Evolutionary conservation across 495 filamentous ascomycete genomes (phyloP).

Genomic region (Talaromyces ruber): DNA sequence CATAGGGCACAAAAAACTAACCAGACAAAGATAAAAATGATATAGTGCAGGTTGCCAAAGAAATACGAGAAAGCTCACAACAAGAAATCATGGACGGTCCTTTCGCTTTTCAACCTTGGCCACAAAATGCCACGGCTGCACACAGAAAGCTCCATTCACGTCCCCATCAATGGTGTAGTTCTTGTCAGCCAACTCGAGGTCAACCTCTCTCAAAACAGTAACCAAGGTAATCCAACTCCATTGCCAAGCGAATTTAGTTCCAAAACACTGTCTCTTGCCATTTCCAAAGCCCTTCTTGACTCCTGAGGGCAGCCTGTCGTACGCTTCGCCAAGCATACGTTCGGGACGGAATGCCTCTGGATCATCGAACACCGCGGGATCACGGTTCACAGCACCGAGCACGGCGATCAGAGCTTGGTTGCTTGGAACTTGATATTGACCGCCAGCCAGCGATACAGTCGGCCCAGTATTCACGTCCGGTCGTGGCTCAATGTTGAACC

Average conservation of each 20-base stretch:
- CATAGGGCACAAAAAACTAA: not conserved
- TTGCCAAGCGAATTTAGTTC: slow-evolving; percentile 58
- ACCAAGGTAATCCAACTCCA: slow-evolving; percentile 36
- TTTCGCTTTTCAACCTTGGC: slow-evolving; percentile 2
- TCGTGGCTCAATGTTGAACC: slow-evolving; percentile 49
- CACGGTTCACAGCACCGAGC: slow-evolving; percentile 56
- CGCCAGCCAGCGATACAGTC: slow-evolving; percentile 42
- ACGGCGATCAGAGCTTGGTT: slow-evolving; percentile 55
- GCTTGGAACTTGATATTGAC: slow-evolving; percentile 57
- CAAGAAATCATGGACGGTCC: slow-evolving; percentile 1
- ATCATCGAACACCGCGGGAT: slow-evolving; percentile 58
- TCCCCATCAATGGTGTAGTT: slow-evolving; percentile 17
- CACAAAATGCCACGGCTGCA: slow-evolving; percentile 5
- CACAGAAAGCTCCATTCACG: slow-evolving; percentile 6
- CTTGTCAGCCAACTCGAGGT: slow-evolving; percentile 34
- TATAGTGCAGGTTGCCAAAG: not conserved
- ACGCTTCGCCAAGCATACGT: slow-evolving; percentile 59
- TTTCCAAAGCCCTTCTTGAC: slow-evolving; percentile 66
- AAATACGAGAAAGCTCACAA: not conserved
- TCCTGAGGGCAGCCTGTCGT: slow-evolving; percentile 46
- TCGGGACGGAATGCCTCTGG: slow-evolving; percentile 58
- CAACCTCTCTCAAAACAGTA: slow-evolving; percentile 31
- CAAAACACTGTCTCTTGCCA: slow-evolving; percentile 60
- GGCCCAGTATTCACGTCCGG: slow-evolving; percentile 45
- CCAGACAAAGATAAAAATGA: not conserved